Evolutionary conservation across 169 alveolate species (phyloP).

Genomic region (Eimeria falciformis): DNA sequence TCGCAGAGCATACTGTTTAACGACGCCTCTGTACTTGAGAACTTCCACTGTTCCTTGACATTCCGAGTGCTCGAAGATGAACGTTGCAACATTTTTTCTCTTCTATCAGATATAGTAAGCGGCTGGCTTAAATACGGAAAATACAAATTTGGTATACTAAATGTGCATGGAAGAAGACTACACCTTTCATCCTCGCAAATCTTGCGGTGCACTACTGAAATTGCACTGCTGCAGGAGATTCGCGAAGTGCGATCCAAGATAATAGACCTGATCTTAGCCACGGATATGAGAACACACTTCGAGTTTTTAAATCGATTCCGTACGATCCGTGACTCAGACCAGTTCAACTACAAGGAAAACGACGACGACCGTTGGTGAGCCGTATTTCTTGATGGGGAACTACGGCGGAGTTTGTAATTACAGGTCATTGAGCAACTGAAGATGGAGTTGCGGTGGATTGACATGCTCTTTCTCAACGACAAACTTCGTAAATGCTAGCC

Average conservation of each 20-base stretch:
- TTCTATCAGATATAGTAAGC: slow-evolving; percentile 41
- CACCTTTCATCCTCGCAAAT: no score
- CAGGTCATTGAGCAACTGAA: no score
- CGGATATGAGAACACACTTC: slow-evolving; percentile 86
- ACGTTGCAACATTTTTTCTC: slow-evolving; percentile 42
- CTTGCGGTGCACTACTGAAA: no score
- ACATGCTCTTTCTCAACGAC: no score
- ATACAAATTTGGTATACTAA: no score
- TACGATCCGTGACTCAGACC: slow-evolving; percentile 40
- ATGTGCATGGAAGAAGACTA: no score
- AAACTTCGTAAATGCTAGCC: no score
- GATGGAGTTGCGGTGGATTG: no score
- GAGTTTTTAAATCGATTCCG: slow-evolving; percentile 66
- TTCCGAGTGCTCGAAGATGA: slow-evolving; percentile 28
- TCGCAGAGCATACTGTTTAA: slow-evolving; percentile 84
- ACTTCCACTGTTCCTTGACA: slow-evolving; percentile 84
- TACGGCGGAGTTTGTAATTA: no score
- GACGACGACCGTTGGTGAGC: slow-evolving; percentile 74
- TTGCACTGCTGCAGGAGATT: background rate
- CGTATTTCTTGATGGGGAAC: background rate
- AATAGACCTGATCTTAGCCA: slow-evolving; percentile 84
- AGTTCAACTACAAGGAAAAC: slow-evolving; percentile 29
- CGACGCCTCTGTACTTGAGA: slow-evolving; percentile 89
- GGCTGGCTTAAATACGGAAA: no score
- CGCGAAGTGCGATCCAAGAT: background rate